A percentile compares a stretch with the other conserved stretches of the same genome.
Conservation (phyloP, 2,329 filamentous ascomycete genomes). For the Fusarium protoensiforme region DNA sequence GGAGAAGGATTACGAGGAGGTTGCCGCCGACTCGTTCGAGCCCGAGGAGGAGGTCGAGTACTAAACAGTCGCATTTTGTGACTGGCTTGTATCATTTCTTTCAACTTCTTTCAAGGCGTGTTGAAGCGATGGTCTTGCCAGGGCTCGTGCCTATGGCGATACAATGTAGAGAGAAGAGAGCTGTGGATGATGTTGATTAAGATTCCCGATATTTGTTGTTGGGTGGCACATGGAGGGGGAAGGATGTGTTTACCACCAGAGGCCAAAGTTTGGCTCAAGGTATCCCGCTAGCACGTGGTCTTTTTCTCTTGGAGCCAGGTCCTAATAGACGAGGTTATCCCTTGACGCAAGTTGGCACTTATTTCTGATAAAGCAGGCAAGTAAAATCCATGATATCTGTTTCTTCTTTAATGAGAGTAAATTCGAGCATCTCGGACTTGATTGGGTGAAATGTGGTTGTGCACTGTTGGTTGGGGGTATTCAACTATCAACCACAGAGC, state of each 20-base stretch:
- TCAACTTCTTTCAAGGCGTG: conserved; percentile 35
- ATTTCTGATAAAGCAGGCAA: conserved; percentile 44
- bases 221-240: conserved; percentile 33
- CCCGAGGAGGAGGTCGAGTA: conserved; percentile 79
- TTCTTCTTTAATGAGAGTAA: conserved; percentile 10
- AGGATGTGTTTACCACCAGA: conserved; percentile 35
- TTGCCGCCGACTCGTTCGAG: conserved; percentile 77
- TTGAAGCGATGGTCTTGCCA: conserved; percentile 27
- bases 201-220: conserved; percentile 39
- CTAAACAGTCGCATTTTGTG: conserved; percentile 59
- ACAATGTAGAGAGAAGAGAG: conserved; percentile 36
- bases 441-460: background rate
- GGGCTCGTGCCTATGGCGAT: conserved; percentile 22
- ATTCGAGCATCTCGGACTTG: background rate
- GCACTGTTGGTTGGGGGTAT: background rate
- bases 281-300: conserved; percentile 40
- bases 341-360: conserved; percentile 32
- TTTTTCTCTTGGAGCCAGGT: conserved; percentile 40
- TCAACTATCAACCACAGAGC: background rate
- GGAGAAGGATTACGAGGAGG: conserved; percentile 89
- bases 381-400: conserved; percentile 48
- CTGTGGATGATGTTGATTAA: conserved; percentile 41
- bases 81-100: conserved; percentile 30
- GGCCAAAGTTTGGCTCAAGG: conserved; percentile 39
- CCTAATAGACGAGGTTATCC: conserved; percentile 46